These are phyloP conservation scores for Chondrus crispus DNA, from an alignment of 23 red algal genomes.

Conservation along the genomic window DNA sequence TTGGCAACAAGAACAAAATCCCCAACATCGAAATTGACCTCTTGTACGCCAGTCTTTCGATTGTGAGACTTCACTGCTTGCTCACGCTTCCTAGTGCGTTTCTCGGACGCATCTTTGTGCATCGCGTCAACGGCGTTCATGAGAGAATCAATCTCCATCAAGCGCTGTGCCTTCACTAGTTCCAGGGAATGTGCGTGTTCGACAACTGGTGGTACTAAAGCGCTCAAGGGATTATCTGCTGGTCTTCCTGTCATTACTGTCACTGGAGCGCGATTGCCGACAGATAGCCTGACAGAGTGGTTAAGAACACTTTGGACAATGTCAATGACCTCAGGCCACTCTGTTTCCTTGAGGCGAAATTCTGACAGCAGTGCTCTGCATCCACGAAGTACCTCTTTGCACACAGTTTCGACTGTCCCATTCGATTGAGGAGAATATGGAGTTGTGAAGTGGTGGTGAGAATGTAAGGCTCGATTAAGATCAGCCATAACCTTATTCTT, in stretches of 20 bases:
- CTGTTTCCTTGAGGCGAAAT: not conserved
- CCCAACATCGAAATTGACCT: not conserved
- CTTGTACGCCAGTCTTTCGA: not conserved
- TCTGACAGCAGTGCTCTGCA: not conserved
- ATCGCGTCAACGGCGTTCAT: not conserved
- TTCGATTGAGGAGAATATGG: not conserved
- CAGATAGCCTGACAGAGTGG: not conserved
- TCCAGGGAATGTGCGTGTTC: not conserved
- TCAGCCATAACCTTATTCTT: not conserved
- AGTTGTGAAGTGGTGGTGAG: not conserved
- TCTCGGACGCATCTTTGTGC: not conserved
- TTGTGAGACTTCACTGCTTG: not conserved
- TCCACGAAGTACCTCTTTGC: slow-evolving; percentile 1
- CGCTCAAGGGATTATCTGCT: not conserved
- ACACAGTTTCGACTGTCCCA: slow-evolving; percentile 1
- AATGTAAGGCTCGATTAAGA: not conserved
- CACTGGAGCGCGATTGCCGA: not conserved
- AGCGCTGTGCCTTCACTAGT: not conserved
- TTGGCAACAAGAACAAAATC: not conserved
- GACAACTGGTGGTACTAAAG: not conserved
- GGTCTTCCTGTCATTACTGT: not conserved
- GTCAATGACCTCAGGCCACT: not conserved
- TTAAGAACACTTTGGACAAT: slow-evolving; percentile 7
- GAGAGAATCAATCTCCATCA: not conserved
- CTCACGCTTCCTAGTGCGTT: not conserved